These are phyloP conservation scores for Sherardia arvensis DNA, from an alignment of 257 asterid genomes.

Conservation along the genomic window DNA sequence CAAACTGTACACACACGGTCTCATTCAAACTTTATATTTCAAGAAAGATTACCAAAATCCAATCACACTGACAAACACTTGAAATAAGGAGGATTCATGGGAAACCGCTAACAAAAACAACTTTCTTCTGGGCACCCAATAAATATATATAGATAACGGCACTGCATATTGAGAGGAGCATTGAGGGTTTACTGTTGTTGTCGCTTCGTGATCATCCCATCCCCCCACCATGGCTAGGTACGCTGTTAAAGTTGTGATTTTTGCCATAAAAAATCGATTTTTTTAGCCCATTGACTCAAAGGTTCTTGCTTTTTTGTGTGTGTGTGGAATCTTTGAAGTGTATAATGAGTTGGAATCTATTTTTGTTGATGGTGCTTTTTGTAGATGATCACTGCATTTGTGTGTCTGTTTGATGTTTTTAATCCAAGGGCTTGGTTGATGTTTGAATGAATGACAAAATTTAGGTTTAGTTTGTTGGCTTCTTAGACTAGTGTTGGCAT, in stretches of 20 bases:
- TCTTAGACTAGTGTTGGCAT: not conserved
- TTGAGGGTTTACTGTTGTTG: not conserved
- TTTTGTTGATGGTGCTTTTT: not conserved
- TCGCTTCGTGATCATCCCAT: slow-evolving; percentile 13
- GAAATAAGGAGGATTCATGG: slow-evolving; percentile 5
- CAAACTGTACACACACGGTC: slow-evolving; percentile 7
- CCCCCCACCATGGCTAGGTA: slow-evolving; percentile 58
- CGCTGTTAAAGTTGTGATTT: slow-evolving; percentile 1
- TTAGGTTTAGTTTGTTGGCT: not conserved
- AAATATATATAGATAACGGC: not conserved
- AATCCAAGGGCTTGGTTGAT: too few species aligned
- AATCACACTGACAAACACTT: not conserved
- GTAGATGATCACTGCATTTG: not conserved
- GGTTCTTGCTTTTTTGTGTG: slow-evolving; percentile 5
- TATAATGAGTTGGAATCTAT: slow-evolving; percentile 19
- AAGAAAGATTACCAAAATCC: slow-evolving; percentile 3
- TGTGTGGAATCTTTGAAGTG: slow-evolving; percentile 17
- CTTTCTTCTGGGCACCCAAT: slow-evolving; percentile 2
- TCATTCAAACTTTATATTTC: slow-evolving; percentile 3
- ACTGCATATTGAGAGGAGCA: not conserved
- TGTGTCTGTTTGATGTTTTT: not conserved
- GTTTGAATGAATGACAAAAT: not conserved
- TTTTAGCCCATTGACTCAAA: slow-evolving; percentile 3
- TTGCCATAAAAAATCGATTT: slow-evolving; percentile 15
- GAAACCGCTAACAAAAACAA: slow-evolving; percentile 1